phyloP scores from a whole-genome alignment of 73 alveolate genomes.

The Durusdinium trenchii region DNA sequence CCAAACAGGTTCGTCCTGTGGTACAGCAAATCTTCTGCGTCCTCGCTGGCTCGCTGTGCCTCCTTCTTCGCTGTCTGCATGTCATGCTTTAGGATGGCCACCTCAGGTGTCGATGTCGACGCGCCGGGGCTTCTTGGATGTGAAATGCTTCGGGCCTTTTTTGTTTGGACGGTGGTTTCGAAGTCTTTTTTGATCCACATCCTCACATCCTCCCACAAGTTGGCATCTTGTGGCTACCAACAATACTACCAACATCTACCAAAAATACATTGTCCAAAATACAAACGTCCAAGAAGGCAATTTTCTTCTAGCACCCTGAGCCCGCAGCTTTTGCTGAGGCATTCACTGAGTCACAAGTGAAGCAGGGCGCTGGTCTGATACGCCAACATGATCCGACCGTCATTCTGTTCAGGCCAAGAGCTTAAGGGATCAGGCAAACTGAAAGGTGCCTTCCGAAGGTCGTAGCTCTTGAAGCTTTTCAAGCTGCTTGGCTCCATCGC shows the following conservation, averaged over 20 bases:
- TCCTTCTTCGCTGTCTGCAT: slow-evolving; percentile 66
- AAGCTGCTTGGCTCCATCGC: slow-evolving; percentile 80
- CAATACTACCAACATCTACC: not conserved
- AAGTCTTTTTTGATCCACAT: too few relatives aligned
- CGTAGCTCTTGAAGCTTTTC: slow-evolving; percentile 61
- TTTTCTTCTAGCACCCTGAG: too few relatives aligned
- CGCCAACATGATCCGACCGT: slow-evolving; percentile 34
- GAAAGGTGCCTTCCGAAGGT: slow-evolving; percentile 72
- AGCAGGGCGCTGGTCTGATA: not conserved
- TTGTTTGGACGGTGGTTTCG: too few relatives aligned
- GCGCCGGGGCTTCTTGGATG: not conserved
- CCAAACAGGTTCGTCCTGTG: too few relatives aligned
- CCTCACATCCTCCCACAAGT: too few relatives aligned
- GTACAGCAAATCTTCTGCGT: too few relatives aligned
- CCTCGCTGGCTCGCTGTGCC: not conserved
- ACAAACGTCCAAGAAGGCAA: too few relatives aligned
- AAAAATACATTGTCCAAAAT: not conserved
- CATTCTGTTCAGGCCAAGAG: slow-evolving; percentile 70
- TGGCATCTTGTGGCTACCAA: too few relatives aligned
- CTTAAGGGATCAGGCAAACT: slow-evolving; percentile 51
- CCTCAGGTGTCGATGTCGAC: too few relatives aligned
- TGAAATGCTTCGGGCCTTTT: too few relatives aligned
- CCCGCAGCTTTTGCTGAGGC: not conserved
- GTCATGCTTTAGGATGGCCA: slow-evolving; percentile 72
- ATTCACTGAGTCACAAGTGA: not conserved